phyloP scores from a whole-genome alignment of 805 yeast genomes.

The Zygotorulaspora sp. region DNA sequence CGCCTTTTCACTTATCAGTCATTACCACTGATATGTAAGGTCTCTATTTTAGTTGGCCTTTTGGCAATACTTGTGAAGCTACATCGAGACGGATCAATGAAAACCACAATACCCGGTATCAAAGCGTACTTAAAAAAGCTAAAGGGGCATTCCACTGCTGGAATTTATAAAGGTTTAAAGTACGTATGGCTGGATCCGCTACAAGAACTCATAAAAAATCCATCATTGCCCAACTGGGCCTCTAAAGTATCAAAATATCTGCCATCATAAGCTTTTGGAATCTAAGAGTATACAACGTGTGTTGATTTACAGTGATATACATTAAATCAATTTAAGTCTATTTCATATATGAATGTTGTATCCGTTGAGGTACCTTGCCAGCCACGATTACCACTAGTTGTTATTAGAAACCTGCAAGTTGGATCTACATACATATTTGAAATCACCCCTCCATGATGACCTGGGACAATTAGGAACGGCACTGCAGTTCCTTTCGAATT shows the following conservation, averaged over 20 bases:
- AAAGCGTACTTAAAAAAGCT: constrained; percentile 8
- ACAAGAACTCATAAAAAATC: constrained; percentile 9
- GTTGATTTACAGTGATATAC: no score
- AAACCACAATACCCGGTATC: constrained; percentile 8
- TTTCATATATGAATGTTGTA: constrained; percentile 75
- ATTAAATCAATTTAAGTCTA: constrained; percentile 41
- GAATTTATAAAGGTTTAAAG: constrained; percentile 10
- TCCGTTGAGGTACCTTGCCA: constrained; percentile 87
- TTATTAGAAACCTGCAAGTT: constrained; percentile 78
- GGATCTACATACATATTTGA: constrained; percentile 79
- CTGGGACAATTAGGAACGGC: constrained; percentile 89
- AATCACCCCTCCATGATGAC: constrained; percentile 90
- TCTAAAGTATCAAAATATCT: constrained; percentile 3
- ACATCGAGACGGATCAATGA: constrained; percentile 8
- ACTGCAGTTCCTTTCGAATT: constrained; percentile 36
- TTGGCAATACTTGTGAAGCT: constrained; percentile 12
- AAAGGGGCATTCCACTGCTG: constrained; percentile 10
- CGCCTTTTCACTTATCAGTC: constrained; percentile 9
- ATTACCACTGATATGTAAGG: constrained; percentile 11
- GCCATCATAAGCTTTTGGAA: no score
- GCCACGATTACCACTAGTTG: constrained; percentile 92
- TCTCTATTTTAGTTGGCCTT: constrained; percentile 15
- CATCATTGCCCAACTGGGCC: constrained; percentile 1
- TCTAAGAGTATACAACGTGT: no score
- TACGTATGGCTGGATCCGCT: constrained; percentile 16